Percentiles rank a stretch among this genome's conserved stretches.
Conservation (phyloP, 2,329 filamentous ascomycete genomes). For the Xylaria hypoxylon region DNA sequence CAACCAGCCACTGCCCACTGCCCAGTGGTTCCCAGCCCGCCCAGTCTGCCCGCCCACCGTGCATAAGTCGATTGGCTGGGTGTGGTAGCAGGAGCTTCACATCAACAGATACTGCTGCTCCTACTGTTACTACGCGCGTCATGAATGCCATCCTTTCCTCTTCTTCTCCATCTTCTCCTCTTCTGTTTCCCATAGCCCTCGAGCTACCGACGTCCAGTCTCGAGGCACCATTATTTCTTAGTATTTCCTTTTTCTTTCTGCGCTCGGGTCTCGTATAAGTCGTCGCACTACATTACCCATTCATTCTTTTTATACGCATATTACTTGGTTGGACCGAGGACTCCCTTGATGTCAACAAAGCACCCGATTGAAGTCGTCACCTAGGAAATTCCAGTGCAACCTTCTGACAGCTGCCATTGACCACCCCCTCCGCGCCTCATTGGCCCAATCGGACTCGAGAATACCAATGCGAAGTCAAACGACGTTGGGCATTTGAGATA, state of each 20-base stretch:
- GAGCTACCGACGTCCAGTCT: constrained; percentile 10
- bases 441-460: constrained; percentile 13
- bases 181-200: constrained; percentile 16
- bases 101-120: constrained; percentile 10
- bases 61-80: constrained; percentile 36
- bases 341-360: constrained; percentile 25
- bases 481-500: constrained; percentile 6
- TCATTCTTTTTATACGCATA: constrained; percentile 21
- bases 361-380: constrained; percentile 8
- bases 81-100: constrained; percentile 29
- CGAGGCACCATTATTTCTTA: constrained; percentile 10
- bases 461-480: constrained; percentile 24
- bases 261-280: constrained; percentile 17
- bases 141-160: constrained; percentile 23
- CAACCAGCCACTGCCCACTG: constrained; percentile 34
- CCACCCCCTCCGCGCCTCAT: constrained; percentile 12
- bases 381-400: neutral
- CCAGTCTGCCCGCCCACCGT: neutral
- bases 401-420: constrained; percentile 17
- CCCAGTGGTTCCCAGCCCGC: constrained; percentile 18
- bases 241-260: constrained; percentile 13
- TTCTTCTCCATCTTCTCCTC: neutral
- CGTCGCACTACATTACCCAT: neutral
- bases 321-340: neutral
- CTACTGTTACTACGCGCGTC: constrained; percentile 26